Conservation (phyloP, 768 basidiomycete species). For the Amanita polypyramis region DNA sequence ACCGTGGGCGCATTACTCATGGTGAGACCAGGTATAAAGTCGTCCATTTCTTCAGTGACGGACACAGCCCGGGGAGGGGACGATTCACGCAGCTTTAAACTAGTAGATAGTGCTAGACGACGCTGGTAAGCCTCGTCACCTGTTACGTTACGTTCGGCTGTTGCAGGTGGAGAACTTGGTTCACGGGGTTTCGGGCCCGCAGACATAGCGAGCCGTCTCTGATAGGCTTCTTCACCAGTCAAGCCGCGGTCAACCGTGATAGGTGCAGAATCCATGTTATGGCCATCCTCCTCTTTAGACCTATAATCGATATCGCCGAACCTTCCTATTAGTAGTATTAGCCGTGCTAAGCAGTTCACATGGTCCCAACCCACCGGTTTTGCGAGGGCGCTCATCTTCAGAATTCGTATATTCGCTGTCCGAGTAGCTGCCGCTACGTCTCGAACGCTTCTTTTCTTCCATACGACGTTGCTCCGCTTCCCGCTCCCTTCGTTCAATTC, state of each 20-base stretch:
- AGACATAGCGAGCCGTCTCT: constrained; percentile 62
- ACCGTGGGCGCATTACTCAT: not conserved
- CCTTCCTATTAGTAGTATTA: constrained; percentile 25
- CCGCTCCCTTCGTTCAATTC: constrained; percentile 62
- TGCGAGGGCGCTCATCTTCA: constrained; percentile 58
- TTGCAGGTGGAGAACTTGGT: constrained; percentile 11
- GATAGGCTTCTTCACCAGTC: constrained; percentile 75
- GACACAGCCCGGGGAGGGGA: constrained; percentile 1
- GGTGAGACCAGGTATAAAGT: constrained; percentile 9
- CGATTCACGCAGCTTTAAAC: constrained; percentile 14
- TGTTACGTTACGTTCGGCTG: constrained; percentile 36
- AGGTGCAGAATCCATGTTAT: constrained; percentile 21
- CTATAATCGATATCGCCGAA: constrained; percentile 45
- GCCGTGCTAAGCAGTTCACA: not conserved
- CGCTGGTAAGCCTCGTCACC: constrained; percentile 79
- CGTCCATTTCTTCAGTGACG: not conserved
- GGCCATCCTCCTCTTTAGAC: constrained; percentile 46
- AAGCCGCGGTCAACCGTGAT: constrained; percentile 32
- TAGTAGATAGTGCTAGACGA: constrained; percentile 58
- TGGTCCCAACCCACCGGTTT: constrained; percentile 40
- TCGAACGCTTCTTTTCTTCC: constrained; percentile 47
- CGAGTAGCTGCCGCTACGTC: constrained; percentile 50
- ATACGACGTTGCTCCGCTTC: constrained; percentile 47
- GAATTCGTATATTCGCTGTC: constrained; percentile 55
- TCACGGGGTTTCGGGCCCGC: constrained; percentile 17